Evolutionary conservation across 495 filamentous ascomycete genomes (phyloP), one percentile per base, ranked within the genome.

Genomic region (Amniculicola lignicola): DNA sequence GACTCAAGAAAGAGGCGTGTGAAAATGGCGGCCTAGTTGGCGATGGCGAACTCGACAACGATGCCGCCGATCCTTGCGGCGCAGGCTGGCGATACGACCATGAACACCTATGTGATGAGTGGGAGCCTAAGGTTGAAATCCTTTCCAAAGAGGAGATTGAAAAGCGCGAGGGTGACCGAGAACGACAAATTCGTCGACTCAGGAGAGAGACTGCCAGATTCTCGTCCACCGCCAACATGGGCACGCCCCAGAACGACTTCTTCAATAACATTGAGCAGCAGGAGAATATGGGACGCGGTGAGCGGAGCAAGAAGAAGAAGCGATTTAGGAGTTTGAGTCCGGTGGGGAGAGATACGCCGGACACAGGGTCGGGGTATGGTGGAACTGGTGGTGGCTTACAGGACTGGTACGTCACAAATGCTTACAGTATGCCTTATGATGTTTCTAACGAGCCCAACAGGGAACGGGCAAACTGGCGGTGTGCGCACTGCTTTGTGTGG

Each of bases 131-230:
- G 71, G 79, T 99, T 1, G 93, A 97, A 69, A 80, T 80, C 0
- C 73, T 99, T 11, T 88, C 83, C 2, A 94, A 96, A 65, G 93
- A 97, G 63, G 93, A 99, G 69, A 97, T 99, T 42, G 94, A 99
- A 71, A 94, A 95, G 71, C 81, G 94, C 24, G 93, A 99, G 70
- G 90, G 89, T 46, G 94, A 97, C 66, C 82, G 94, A 21, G 93
- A 97, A 68, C 73, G 93, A 24, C 90, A 97, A 72, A 86, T 96
- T 28, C 74, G 93, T 24, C 79, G 94, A 40, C 68, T 96, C 37
- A 80, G 93, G 41, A 77, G 93, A 63, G 93, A 99, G 70, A 96
- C 92, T 9, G 93, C 93, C 0, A 76, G 92, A 24, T 94, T 97
- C 64, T 92, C 88, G 31, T 90, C 85, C 38, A 91, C 84, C 35